These are phyloP conservation scores for Synchytrium microbalum DNA, from an alignment of 371 early-diverging fungal species.

Conservation along the genomic window DNA sequence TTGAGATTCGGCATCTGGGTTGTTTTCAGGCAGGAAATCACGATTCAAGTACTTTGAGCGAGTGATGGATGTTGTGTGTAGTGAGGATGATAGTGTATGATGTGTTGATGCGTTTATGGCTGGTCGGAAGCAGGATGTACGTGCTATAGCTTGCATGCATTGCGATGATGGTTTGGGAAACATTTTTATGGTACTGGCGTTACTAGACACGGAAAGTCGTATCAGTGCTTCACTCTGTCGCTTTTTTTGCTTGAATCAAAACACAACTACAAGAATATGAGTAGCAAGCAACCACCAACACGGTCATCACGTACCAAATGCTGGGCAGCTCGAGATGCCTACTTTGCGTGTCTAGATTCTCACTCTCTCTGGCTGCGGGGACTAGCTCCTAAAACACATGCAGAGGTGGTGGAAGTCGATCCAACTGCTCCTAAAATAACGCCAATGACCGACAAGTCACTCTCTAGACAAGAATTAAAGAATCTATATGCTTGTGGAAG, in stretches of 20 bases:
- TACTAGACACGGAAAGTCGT: too few species aligned
- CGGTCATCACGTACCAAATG: slow-evolving; percentile 20
- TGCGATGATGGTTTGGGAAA: too few species aligned
- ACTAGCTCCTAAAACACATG: slow-evolving; percentile 18
- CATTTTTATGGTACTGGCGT: too few species aligned
- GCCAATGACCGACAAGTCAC: slow-evolving; percentile 15
- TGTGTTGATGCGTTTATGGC: too few species aligned
- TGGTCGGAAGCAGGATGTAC: too few species aligned
- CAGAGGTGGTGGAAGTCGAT: slow-evolving; percentile 29
- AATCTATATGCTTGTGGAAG: slow-evolving; percentile 18
- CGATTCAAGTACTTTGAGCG: too few species aligned
- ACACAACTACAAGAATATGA: not conserved
- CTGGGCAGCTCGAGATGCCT: slow-evolving; percentile 37
- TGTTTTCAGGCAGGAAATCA: not conserved
- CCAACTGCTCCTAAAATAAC: slow-evolving; percentile 14
- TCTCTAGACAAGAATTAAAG: slow-evolving; percentile 19
- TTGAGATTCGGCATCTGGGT: not conserved
- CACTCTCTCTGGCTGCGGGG: slow-evolving; percentile 35
- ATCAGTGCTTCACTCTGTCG: too few species aligned
- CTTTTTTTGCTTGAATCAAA: too few species aligned
- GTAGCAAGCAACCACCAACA: slow-evolving; percentile 16
- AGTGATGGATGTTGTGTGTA: too few species aligned
- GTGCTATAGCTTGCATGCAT: too few species aligned
- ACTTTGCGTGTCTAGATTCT: slow-evolving; percentile 32
- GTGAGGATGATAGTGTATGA: too few species aligned